These are phyloP conservation scores for Barnettozyma sucrosica DNA, from an alignment of 805 yeast species.

Conservation along the genomic window DNA sequence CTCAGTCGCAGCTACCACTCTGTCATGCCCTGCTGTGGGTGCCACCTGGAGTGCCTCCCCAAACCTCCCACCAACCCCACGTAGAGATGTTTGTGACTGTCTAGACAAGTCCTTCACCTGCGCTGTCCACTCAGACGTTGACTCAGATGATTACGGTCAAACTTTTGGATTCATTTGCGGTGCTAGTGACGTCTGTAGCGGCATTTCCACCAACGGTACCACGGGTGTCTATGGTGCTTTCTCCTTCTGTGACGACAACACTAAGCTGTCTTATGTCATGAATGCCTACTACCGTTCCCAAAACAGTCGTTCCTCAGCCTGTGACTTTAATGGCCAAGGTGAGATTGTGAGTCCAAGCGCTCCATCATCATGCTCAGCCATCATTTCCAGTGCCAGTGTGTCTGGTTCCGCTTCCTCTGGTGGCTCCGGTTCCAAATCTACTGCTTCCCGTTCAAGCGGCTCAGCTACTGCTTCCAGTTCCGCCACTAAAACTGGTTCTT, in stretches of 20 bases:
- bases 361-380: slow-evolving; percentile 45
- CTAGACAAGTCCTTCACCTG: slow-evolving; percentile 47
- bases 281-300: slow-evolving; percentile 58
- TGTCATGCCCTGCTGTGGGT: slow-evolving; percentile 46
- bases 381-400: slow-evolving; percentile 29
- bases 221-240: slow-evolving; percentile 66
- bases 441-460: slow-evolving; percentile 20
- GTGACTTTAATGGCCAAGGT: slow-evolving; percentile 71
- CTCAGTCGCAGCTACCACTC: slow-evolving; percentile 31
- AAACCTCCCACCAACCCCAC: slow-evolving; percentile 73
- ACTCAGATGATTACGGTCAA: slow-evolving; percentile 49
- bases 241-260: slow-evolving; percentile 68
- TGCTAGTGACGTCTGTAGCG: slow-evolving; percentile 47
- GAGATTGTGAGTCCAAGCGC: slow-evolving; percentile 37
- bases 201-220: slow-evolving; percentile 54
- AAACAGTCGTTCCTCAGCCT: slow-evolving; percentile 43
- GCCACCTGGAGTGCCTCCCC: slow-evolving; percentile 63
- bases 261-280: slow-evolving; percentile 60
- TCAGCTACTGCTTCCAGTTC: slow-evolving; percentile 9
- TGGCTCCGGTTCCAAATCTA: slow-evolving; percentile 21
- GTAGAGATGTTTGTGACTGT: slow-evolving; percentile 61
- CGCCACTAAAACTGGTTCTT: background rate
- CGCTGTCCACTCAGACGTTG: slow-evolving; percentile 49
- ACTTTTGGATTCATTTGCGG: slow-evolving; percentile 57
- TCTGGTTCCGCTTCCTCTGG: slow-evolving; percentile 23